phyloP scores from a whole-genome alignment of 2,329 filamentous ascomycete genomes.

The Neofusicoccum ribis region DNA sequence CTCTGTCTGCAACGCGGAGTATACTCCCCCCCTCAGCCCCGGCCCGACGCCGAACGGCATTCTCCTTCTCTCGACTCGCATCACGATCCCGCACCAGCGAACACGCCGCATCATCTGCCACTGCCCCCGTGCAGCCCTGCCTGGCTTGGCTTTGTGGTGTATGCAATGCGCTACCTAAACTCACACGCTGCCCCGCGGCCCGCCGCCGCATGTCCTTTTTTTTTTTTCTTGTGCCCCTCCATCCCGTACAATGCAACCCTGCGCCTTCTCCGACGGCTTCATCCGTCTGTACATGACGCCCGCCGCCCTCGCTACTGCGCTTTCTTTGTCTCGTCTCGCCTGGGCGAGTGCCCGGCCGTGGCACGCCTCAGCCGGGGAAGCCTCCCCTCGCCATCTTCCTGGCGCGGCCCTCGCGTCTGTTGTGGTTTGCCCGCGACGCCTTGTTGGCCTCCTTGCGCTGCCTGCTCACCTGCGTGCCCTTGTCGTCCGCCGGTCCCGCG shows the following conservation, averaged over 20 bases:
- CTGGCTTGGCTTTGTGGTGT: background rate
- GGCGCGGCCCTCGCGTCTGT: slow-evolving; percentile 69
- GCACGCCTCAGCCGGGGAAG: slow-evolving; percentile 39
- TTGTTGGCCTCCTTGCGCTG: slow-evolving; percentile 82
- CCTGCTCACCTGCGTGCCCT: slow-evolving; percentile 69
- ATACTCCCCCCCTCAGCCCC: background rate
- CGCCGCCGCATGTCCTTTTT: background rate
- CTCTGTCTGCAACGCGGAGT: background rate
- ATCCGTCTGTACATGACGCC: background rate
- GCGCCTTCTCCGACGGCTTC: slow-evolving; percentile 1
- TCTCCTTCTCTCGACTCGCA: background rate
- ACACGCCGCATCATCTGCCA: background rate
- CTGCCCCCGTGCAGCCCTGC: background rate
- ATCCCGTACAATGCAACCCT: background rate
- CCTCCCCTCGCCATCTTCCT: slow-evolving; percentile 63
- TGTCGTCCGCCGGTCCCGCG: slow-evolving; percentile 66
- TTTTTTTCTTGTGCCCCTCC: background rate
- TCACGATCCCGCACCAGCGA: background rate
- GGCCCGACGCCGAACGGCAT: background rate
- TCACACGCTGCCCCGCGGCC: background rate
- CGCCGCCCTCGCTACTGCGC: background rate
- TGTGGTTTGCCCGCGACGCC: slow-evolving; percentile 80
- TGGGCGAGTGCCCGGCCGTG: background rate
- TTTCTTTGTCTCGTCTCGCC: background rate
- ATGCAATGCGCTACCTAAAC: background rate